These are phyloP conservation scores for Aspergillus leporis DNA, from an alignment of 495 filamentous ascomycete genomes.

Conservation along the genomic window DNA sequence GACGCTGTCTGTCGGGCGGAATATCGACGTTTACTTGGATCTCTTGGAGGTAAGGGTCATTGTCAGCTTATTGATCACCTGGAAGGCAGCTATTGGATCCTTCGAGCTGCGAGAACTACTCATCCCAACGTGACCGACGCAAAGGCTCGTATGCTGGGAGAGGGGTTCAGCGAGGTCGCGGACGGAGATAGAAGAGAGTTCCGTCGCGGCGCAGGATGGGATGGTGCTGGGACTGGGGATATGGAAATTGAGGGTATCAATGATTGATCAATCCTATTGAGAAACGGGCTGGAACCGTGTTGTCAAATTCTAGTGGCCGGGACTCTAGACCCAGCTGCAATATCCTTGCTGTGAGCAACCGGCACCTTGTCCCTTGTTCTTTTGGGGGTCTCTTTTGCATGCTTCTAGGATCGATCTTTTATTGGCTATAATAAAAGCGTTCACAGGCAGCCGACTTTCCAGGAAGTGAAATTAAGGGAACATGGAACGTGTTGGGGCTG, in stretches of 20 bases:
- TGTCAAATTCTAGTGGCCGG: background rate
- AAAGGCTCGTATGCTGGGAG: slow-evolving; percentile 31
- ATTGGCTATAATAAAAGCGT: background rate
- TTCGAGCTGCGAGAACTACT: slow-evolving; percentile 39
- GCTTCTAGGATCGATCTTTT: background rate
- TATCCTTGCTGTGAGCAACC: background rate
- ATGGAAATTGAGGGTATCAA: slow-evolving; percentile 35
- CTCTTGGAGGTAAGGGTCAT: slow-evolving; percentile 13
- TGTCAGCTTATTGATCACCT: slow-evolving; percentile 21
- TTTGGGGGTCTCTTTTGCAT: background rate
- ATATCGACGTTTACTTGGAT: slow-evolving; percentile 16
- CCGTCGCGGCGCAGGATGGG: slow-evolving; percentile 40
- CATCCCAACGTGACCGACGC: slow-evolving; percentile 32
- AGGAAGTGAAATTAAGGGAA: background rate
- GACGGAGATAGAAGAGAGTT: slow-evolving; percentile 26
- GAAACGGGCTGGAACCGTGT: background rate
- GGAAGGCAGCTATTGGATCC: slow-evolving; percentile 40
- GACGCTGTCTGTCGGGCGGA: slow-evolving; percentile 30
- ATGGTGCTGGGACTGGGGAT: slow-evolving; percentile 30
- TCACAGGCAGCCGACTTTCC: background rate
- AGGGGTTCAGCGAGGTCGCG: slow-evolving; percentile 31
- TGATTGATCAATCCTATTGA: slow-evolving; percentile 6
- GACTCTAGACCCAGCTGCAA: background rate
- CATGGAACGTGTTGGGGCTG: background rate
- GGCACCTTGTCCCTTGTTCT: background rate